Conservation (phyloP, 305 asterid genomes). For the Fraxinus floribunda region DNA sequence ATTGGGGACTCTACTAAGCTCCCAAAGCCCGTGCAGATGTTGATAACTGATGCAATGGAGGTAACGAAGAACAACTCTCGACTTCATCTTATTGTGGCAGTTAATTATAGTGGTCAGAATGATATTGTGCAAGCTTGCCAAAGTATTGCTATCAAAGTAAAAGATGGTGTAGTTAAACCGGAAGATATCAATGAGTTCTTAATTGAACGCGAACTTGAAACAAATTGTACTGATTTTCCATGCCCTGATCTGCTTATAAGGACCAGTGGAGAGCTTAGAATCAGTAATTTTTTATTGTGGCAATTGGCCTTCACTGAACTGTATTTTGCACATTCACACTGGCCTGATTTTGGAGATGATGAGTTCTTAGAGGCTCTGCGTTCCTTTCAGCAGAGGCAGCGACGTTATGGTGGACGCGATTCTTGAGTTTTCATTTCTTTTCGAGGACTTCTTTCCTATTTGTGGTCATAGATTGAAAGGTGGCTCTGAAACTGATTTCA, state of each 20-base stretch:
- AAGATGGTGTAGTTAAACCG: conserved; percentile 45
- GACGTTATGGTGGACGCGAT: conserved; percentile 41
- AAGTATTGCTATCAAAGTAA: conserved; percentile 47
- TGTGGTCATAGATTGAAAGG: neutral
- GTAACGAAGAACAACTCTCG: conserved; percentile 40
- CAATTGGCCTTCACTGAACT: conserved; percentile 72
- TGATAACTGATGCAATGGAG: conserved; percentile 32
- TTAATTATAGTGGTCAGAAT: conserved; percentile 53
- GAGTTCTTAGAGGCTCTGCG: conserved; percentile 46
- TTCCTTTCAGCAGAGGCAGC: conserved; percentile 48
- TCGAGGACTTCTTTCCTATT: neutral
- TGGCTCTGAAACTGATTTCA: neutral
- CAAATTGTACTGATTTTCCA: conserved; percentile 46
- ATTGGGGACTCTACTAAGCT: conserved; percentile 49
- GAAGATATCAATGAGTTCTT: conserved; percentile 39
- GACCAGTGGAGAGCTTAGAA: conserved; percentile 62
- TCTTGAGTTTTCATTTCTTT: conserved; percentile 6
- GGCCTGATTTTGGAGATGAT: conserved; percentile 63
- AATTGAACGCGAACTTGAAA: conserved; percentile 48
- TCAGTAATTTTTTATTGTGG: conserved; percentile 70
- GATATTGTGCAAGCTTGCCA: conserved; percentile 62
- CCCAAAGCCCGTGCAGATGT: conserved; percentile 30
- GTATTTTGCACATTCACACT: conserved; percentile 37
- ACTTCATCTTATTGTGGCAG: conserved; percentile 54
- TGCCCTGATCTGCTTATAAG: conserved; percentile 60